Conservation (phyloP, 805 yeast species). For the Metschnikowia lochheadii region DNA sequence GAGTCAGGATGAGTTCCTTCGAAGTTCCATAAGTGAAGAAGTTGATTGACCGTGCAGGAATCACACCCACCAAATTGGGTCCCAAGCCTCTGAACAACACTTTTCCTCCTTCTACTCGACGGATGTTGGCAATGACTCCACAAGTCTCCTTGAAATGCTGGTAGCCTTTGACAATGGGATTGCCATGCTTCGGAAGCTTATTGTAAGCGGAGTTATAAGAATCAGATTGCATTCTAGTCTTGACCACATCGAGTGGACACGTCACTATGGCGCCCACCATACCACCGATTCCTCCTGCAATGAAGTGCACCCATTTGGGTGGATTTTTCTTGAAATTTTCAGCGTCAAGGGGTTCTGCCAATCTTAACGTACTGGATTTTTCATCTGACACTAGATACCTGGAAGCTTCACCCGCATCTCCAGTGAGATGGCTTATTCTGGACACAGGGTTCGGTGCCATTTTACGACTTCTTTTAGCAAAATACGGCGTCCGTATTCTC, state of each 20-base stretch:
- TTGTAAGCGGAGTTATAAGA: constrained; percentile 60
- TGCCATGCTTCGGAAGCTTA: constrained; percentile 38
- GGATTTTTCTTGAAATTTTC: constrained; percentile 14
- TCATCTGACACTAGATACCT: constrained; percentile 72
- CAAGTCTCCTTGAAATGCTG: constrained; percentile 83
- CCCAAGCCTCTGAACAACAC: constrained; percentile 94
- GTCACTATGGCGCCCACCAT: constrained; percentile 96
- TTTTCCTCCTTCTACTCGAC: constrained; percentile 71
- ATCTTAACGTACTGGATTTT: constrained; percentile 52
- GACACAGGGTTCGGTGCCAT: neutral
- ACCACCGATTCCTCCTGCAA: constrained; percentile 94
- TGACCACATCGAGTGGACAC: constrained; percentile 93
- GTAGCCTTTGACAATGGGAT: constrained; percentile 42
- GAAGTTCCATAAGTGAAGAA: constrained; percentile 96
- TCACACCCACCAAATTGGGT: constrained; percentile 94
- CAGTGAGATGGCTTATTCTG: constrained; percentile 12
- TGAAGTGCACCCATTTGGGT: constrained; percentile 66
- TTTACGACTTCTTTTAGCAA: neutral
- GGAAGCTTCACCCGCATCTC: constrained; percentile 55
- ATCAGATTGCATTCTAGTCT: constrained; percentile 90
- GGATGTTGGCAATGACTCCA: constrained; percentile 63
- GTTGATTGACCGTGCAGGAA: constrained; percentile 95
- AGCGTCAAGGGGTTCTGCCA: constrained; percentile 27
- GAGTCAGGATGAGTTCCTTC: constrained; percentile 65
- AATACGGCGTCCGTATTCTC: neutral